A percentile compares a stretch with the other conserved stretches of the same genome.
Evolutionary conservation across 73 alveolate species (phyloP).

Genomic region (Paramecium tetraurelia): DNA sequence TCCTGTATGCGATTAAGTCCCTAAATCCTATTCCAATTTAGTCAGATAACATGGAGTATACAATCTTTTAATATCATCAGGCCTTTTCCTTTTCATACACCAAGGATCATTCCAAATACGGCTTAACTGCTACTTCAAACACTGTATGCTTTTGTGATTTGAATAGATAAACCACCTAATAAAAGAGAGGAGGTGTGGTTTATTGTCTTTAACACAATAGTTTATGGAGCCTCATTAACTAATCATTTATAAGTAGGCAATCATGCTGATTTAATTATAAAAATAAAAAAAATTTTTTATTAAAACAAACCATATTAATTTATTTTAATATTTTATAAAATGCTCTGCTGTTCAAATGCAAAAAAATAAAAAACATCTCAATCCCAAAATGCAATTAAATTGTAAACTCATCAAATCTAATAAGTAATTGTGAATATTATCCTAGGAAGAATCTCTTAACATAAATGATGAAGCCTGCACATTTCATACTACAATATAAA

Average conservation of each 20-base stretch:
- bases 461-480: slow-evolving; percentile 31
- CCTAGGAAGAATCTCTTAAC: background rate
- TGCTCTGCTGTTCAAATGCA: background rate
- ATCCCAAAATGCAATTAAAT: background rate
- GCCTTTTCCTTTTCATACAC: slow-evolving; percentile 23
- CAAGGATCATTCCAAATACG: slow-evolving; percentile 58
- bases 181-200: slow-evolving; percentile 56
- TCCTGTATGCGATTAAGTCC: background rate
- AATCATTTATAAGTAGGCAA: background rate
- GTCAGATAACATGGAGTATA: slow-evolving; percentile 50
- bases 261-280: background rate
- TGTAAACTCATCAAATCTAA: background rate
- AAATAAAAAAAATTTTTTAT: background rate
- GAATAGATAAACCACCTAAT: background rate
- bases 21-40: background rate
- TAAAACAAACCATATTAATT: background rate
- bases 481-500: background rate
- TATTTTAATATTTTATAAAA: background rate
- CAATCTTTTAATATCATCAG: background rate
- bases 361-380: background rate
- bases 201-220: slow-evolving; percentile 2
- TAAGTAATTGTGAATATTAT: background rate
- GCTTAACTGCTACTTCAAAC: background rate
- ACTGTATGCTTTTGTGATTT: slow-evolving; percentile 47
- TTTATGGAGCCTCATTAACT: background rate